A percentile compares a stretch with the other conserved stretches of the same genome.
These are phyloP conservation scores for Zopfochytrium polystomum DNA, from an alignment of 371 early-diverging fungal species.

Conservation along the genomic window DNA sequence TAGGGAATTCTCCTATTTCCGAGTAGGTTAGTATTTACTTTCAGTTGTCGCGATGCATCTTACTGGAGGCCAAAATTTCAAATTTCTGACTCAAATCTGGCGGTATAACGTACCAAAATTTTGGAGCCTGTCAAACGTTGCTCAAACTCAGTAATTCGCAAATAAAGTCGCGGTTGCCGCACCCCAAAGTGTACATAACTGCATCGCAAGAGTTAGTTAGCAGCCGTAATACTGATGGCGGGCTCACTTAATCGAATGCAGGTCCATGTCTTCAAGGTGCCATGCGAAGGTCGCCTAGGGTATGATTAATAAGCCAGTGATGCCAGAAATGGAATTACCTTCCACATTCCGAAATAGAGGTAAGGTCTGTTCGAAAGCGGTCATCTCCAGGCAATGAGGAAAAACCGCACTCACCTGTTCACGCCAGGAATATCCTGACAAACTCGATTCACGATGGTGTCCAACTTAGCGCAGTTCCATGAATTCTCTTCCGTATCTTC, in stretches of 20 bases:
- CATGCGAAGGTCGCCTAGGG: constrained; percentile 85
- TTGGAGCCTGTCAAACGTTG: constrained; percentile 85
- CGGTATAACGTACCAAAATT: constrained; percentile 94
- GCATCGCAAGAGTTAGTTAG: too few relatives aligned
- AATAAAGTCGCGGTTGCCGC: too few relatives aligned
- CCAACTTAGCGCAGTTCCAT: constrained; percentile 82
- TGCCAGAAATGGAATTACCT: constrained; percentile 33
- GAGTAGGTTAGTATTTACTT: too few relatives aligned
- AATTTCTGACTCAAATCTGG: constrained; percentile 64
- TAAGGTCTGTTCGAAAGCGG: constrained; percentile 65
- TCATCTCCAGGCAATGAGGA: background rate
- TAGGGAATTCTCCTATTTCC: constrained; percentile 53
- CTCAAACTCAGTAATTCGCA: too few relatives aligned
- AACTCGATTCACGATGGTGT: constrained; percentile 71
- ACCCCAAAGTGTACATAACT: constrained; percentile 77
- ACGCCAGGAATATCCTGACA: constrained; percentile 82
- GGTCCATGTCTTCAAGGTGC: constrained; percentile 73
- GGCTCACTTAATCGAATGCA: constrained; percentile 47
- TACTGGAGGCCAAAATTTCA: constrained; percentile 74
- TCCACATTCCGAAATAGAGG: constrained; percentile 97
- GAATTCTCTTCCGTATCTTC: constrained; percentile 20
- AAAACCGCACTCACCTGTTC: constrained; percentile 47
- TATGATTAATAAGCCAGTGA: too few relatives aligned
- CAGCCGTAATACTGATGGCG: too few relatives aligned
- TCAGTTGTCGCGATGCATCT: too few relatives aligned